Percentiles rank a stretch among this genome's conserved stretches.
These are phyloP conservation scores for Fraxinus greggii DNA, from an alignment of 305 asterid genomes.

Conservation along the genomic window DNA sequence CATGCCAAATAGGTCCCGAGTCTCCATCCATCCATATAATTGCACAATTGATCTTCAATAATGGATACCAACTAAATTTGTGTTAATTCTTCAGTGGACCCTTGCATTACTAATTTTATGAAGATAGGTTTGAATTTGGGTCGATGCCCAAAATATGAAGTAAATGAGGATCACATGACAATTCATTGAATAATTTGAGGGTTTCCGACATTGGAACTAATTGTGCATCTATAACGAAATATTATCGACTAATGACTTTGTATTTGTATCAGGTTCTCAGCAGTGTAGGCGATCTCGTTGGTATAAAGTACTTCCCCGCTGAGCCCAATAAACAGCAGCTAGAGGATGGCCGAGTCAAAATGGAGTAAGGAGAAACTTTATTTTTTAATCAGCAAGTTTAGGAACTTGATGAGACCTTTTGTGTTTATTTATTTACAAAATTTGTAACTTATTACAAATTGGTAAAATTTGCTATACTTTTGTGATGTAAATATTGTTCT, in stretches of 20 bases:
- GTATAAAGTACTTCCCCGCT: slow-evolving; percentile 67
- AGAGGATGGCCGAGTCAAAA: slow-evolving; percentile 47
- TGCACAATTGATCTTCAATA: background rate
- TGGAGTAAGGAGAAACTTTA: slow-evolving; percentile 25
- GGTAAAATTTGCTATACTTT: background rate
- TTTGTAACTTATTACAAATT: slow-evolving; percentile 2
- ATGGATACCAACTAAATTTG: background rate
- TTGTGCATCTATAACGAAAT: background rate
- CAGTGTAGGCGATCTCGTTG: slow-evolving; percentile 61
- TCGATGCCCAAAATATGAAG: background rate
- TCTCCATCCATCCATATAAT: background rate
- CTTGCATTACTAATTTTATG: background rate
- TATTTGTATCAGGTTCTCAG: slow-evolving; percentile 45
- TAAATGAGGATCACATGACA: background rate
- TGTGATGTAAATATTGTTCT: background rate
- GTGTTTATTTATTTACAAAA: background rate
- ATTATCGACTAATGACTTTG: background rate
- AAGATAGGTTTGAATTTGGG: background rate
- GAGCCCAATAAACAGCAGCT: slow-evolving; percentile 64
- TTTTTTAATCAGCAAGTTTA: background rate
- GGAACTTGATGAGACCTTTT: slow-evolving; percentile 6
- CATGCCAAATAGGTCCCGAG: background rate
- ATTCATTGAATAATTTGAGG: too few species aligned
- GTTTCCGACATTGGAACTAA: background rate
- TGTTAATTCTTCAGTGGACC: background rate